Conservation (phyloP, 2,329 filamentous ascomycete species). For the Xylariales sp. region DNA sequence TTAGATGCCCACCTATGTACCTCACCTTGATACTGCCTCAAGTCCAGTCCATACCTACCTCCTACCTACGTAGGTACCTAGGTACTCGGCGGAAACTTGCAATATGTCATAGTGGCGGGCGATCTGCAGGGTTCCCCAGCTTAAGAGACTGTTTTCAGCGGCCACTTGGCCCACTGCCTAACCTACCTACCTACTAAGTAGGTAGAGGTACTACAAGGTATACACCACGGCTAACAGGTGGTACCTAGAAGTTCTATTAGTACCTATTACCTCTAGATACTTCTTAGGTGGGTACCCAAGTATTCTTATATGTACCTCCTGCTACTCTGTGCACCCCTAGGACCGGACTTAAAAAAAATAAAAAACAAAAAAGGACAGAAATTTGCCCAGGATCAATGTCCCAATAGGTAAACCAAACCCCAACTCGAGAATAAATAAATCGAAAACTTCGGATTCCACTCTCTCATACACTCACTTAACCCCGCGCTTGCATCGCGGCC, state of each 20-base stretch:
- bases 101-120: slow-evolving; percentile 34
- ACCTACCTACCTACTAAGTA: neutral
- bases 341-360: neutral
- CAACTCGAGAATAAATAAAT: slow-evolving; percentile 24
- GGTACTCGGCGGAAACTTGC: neutral
- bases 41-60: too few relatives aligned
- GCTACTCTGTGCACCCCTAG: neutral
- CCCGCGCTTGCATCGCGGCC: slow-evolving; percentile 39
- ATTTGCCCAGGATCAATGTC: slow-evolving; percentile 18
- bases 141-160: slow-evolving; percentile 34
- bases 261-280: too few relatives aligned
- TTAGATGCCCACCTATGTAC: too few relatives aligned
- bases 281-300: too few relatives aligned
- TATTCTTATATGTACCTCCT: neutral
- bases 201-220: too few relatives aligned
- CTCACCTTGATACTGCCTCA: too few relatives aligned
- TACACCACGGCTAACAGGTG: too few relatives aligned
- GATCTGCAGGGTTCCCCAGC: slow-evolving; percentile 39
- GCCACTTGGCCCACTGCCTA: slow-evolving; percentile 16
- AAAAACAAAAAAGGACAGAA: slow-evolving; percentile 4
- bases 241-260: too few relatives aligned
- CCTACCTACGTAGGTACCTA: too few relatives aligned
- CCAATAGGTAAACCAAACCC: slow-evolving; percentile 16
- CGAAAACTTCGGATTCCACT: slow-evolving; percentile 29
- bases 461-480: slow-evolving; percentile 22